phyloP scores from a whole-genome alignment of 345 rosid genomes.

The Citrus reticulata region DNA sequence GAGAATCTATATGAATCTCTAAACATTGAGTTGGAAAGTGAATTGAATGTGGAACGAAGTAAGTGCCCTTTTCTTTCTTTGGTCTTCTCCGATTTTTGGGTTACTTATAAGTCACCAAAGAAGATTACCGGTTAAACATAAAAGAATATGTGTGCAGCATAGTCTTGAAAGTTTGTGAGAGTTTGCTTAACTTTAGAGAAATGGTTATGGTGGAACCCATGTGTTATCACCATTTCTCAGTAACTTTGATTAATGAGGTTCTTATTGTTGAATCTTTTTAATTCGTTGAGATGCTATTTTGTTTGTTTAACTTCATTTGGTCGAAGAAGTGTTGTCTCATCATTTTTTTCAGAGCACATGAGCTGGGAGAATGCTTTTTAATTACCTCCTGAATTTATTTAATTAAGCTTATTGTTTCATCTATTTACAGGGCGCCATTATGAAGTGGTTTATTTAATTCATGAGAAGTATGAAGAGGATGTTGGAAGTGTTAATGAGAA shows the following conservation, averaged over 20 bases:
- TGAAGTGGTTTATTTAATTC: slow-evolving; percentile 90
- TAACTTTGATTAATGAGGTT: not conserved
- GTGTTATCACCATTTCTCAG: no score
- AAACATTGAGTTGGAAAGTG: slow-evolving; percentile 74
- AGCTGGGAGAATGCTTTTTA: not conserved
- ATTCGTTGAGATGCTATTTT: not conserved
- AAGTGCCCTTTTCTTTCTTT: slow-evolving; percentile 22
- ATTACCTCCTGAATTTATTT: not conserved
- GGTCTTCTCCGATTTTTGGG: not conserved
- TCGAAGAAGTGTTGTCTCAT: not conserved
- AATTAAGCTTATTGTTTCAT: not conserved
- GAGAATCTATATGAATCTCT: slow-evolving; percentile 77
- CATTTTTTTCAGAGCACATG: not conserved
- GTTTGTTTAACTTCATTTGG: not conserved
- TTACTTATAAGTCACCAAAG: not conserved
- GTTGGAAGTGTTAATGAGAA: slow-evolving; percentile 67
- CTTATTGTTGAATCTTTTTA: not conserved
- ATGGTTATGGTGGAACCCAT: not conserved
- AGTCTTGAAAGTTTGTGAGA: not conserved
- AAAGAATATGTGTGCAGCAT: not conserved
- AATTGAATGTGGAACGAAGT: slow-evolving; percentile 62
- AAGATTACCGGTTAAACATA: not conserved
- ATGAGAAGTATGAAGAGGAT: slow-evolving; percentile 82
- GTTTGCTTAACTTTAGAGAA: not conserved
- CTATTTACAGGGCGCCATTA: slow-evolving; percentile 76